phyloP scores from a whole-genome alignment of 2,329 filamentous ascomycete species.

The Epicoccum nigrum region DNA sequence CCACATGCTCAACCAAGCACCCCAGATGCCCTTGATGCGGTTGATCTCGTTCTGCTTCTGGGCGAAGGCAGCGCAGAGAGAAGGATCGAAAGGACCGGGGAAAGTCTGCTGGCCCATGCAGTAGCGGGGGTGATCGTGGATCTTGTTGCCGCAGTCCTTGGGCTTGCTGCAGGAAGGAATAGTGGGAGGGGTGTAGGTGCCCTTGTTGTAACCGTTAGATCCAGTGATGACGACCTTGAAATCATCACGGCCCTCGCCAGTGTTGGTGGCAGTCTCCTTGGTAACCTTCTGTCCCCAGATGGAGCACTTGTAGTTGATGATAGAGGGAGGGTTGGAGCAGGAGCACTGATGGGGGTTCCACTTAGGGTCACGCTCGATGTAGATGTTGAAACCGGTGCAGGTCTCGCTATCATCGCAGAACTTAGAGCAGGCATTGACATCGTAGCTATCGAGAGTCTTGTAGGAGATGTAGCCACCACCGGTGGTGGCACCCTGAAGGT shows the following conservation, averaged over 20 bases:
- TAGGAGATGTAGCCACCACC: slow-evolving; percentile 31
- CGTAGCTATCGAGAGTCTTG: slow-evolving; percentile 32
- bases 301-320: slow-evolving; percentile 34
- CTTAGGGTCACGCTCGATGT: slow-evolving; percentile 32
- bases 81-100: slow-evolving; percentile 34
- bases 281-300: slow-evolving; percentile 32
- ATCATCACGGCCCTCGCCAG: slow-evolving; percentile 24
- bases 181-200: slow-evolving; percentile 23
- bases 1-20: slow-evolving; percentile 19
- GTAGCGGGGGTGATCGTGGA: slow-evolving; percentile 32
- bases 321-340: slow-evolving; percentile 26
- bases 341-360: slow-evolving; percentile 35
- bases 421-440: slow-evolving; percentile 24
- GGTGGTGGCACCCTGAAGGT: slow-evolving; percentile 25
- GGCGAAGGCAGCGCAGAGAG: slow-evolving; percentile 32
- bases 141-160: slow-evolving; percentile 28
- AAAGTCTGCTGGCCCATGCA: slow-evolving; percentile 36
- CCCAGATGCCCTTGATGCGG: slow-evolving; percentile 22
- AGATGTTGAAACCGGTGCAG: slow-evolving; percentile 38
- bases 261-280: slow-evolving; percentile 28
- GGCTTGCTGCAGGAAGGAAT: slow-evolving; percentile 31
- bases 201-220: slow-evolving; percentile 43
- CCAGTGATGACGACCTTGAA: slow-evolving; percentile 42
- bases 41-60: slow-evolving; percentile 33
- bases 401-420: slow-evolving; percentile 26